Conservation (phyloP, 352 stramenopile species). For the Globisporangium solare region DNA sequence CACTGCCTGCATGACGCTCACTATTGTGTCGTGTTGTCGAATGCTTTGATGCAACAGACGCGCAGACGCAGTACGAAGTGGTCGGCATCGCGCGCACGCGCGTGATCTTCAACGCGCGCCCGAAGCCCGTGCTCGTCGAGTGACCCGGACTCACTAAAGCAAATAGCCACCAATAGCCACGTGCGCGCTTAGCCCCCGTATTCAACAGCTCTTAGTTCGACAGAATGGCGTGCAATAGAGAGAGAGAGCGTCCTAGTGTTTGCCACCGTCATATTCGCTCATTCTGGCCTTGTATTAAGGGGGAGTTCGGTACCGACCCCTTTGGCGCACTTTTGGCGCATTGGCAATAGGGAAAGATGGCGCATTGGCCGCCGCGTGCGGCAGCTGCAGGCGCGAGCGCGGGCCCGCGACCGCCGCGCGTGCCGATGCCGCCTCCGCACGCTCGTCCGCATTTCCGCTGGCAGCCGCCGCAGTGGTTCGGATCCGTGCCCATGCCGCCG, state of each 20-base stretch:
- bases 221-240: not conserved
- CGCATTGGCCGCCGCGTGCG: no score
- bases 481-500: not conserved
- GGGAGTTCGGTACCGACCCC: not conserved
- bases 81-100: constrained; percentile 78
- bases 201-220: no score
- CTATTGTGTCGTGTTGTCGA: no score
- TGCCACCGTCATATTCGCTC: not conserved
- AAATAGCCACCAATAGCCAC: no score
- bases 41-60: not conserved
- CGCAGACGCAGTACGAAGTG: constrained; percentile 53
- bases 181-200: no score
- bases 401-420: no score
- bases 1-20: not conserved
- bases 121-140: constrained; percentile 61
- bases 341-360: not conserved
- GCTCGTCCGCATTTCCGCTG: not conserved
- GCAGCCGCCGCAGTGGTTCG: not conserved
- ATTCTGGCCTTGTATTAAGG: constrained; percentile 2
- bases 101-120: constrained; percentile 68
- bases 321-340: not conserved
- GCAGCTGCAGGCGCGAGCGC: no score
- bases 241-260: no score
- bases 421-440: no score
- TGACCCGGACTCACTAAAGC: not conserved